Base-by-base conservation (phyloP, 1,139 yeast genomes). In the Magnusiomyces paraingens region DNA sequence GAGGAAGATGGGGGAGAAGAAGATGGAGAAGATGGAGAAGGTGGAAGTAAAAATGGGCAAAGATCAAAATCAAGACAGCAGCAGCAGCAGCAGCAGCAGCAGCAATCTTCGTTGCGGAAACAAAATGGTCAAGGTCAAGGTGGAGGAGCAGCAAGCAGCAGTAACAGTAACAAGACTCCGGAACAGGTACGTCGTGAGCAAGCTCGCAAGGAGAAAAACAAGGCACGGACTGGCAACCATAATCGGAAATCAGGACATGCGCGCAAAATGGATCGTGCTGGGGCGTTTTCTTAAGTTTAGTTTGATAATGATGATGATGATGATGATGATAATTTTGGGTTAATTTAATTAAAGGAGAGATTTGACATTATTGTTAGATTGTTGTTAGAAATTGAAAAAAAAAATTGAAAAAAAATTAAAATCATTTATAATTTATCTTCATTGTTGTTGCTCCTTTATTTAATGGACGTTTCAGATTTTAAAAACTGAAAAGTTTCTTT, bases 231-330 rank as follows among this genome's bases (percentile, higher is more conserved):
- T 49, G 87, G 81, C 0, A 84, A 84, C 61, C 89, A 84, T 61
- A 82, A 80, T 64, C 71, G 91, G 56, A 84, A 83, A 61, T 59
- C 75, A 2, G 85, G 80, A 0, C 86, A 81, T 62, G 81, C 77
- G 57, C 81, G 76, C 61, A 84, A 84, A 58, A 63, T 76, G 68
- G 68, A 71, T 11, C 67, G 64, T 49, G 71, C 50, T 20, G 57
- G 55, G 2, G 51, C 51, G 11, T 40, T 52, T n/a, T 32, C 49
- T 15, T 50, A 41, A 18, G 15, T 26, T 8, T 26, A n/a, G n/a
- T n/a, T n/a, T n/a, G n/a, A n/a, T n/a, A n/a, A n/a, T 26, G 32
- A 8, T 26, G 32, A 4, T 4, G 32, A 26, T 4, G 32, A 8
- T 26, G 8, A 8, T 5, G 32, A 41, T 20, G 21, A 40, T 11